Base-by-base conservation (phyloP, 2,329 filamentous ascomycete species). In the Colletotrichum endophyticum region DNA sequence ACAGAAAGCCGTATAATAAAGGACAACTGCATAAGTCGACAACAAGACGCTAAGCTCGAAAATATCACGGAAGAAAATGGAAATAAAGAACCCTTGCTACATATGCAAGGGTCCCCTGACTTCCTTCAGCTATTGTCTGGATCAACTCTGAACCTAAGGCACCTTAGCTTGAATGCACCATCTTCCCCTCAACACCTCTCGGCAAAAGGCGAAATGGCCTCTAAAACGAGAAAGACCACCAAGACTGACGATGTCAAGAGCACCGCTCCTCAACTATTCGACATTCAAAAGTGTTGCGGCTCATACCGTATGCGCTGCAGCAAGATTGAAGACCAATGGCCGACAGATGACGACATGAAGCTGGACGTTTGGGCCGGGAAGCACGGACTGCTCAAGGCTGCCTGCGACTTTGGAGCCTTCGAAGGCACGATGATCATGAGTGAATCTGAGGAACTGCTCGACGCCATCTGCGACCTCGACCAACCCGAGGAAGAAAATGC, bases 401-500 rank as follows among this genome's bases (percentile, higher is more conserved):
- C 53, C n/a, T 57, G 25, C 11, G 53, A 57, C 25, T 57, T 57
- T 22, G 12, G 53, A n/a, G 25, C 25, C 12, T 22, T 57, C n/a
- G 53, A 57, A 27, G 53, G 53, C 25, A 57, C 53, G 15, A 57
- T 57, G 53, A 57, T 57, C 25, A 22, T 57, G 25, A 57, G 53
- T 22, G n/a, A 22, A 57, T 57, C 53, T 13, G n/a, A 57, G 25
- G 53, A 57, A n/a, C n/a, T 22, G 25, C 25, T 57, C n/a, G 53
- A 88, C 2, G 76, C 82, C 1, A 79, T 76, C 7, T 72, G 79
- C 3, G 80, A 57, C n/a, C 53, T 57, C 6, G 53, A 57, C 36
- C 8, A 9, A 44, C 4, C 4, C 36, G 36, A 44, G 0, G 36
- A 44, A 44, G 16, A 44, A 44, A 44, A 44, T 19, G 8, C 36